Conservation (phyloP, 2,329 filamentous ascomycete species). For the Lanzia echinophila region DNA sequence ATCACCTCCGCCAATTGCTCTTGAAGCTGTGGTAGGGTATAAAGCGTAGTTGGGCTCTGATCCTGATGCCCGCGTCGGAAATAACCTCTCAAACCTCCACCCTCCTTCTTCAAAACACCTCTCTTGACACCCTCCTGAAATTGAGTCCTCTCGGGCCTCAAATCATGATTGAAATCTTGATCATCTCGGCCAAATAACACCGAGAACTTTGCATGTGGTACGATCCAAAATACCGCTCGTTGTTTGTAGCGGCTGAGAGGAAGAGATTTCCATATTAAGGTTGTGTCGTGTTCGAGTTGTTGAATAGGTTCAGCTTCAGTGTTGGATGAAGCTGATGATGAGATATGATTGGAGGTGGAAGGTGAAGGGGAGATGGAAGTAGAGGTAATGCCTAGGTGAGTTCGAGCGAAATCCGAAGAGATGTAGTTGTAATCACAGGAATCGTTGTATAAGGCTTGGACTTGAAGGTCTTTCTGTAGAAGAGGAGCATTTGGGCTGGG, state of each 20-base stretch:
- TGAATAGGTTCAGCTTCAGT: not conserved
- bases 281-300: not conserved
- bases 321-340: no score
- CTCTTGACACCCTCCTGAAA: not conserved
- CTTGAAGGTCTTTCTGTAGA: not conserved
- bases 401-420: slow-evolving; percentile 1
- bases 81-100: not conserved
- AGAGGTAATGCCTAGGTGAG: slow-evolving; percentile 1
- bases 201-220: slow-evolving; percentile 4
- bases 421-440: slow-evolving; percentile 7
- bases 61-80: no score
- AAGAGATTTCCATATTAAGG: slow-evolving; percentile 2
- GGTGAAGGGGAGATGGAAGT: no score
- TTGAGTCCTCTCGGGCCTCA: not conserved
- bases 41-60: no score
- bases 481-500: not conserved
- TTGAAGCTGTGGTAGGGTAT: not conserved
- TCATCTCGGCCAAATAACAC: slow-evolving; percentile 7
- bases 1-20: not conserved
- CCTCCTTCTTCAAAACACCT: not conserved
- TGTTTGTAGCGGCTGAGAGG: slow-evolving; percentile 1
- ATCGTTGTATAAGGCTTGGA: slow-evolving; percentile 7
- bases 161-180: slow-evolving; percentile 3
- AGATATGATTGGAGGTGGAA: no score
- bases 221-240: slow-evolving; percentile 8